Base-by-base conservation (phyloP, 495 filamentous ascomycete species). In the Talaromyces proteolyticus region DNA sequence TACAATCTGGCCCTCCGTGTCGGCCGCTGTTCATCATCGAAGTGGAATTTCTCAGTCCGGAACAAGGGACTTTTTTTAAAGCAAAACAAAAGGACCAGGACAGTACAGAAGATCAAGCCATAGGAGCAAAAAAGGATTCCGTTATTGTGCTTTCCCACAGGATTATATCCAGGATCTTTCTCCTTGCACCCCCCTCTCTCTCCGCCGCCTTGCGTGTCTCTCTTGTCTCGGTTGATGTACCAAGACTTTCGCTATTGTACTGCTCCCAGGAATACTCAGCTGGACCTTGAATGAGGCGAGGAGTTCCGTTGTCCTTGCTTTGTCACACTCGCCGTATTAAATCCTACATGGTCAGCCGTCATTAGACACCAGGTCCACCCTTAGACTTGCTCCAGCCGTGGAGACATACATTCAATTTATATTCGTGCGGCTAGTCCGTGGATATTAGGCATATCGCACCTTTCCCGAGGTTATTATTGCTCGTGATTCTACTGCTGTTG, bases 141-240 rank as follows among this genome's bases (percentile, higher is more conserved):
- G 48, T 43, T 16, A 20, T 34, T 47, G 42, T 50, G 19, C 42
- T 42, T 39, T 52, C 36, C 52, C 43, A 49, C 55, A 44, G 52
- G 38, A 45, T 51, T 55, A 57, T 54, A 46, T 47, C 44, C 55
- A 53, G 50, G 44, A 47, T 47, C 53, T 54, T 49, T 51, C 63
- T 50, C 51, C 55, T 42, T 52, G 49, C 60, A 57, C 36, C 54
- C 57, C 51, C 52, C 51, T 56, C 57, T 58, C 61, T 54, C 47
- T 57, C 48, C 58, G 57, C 29, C 40, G 41, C 41, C 29, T 50
- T 38, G 47, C 42, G 48, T 54, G 45, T 50, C 21, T 43, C 41
- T 47, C 38, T 51, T 42, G 52, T 49, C 39, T 46, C 50, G 22
- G 50, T 34, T 50, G 55, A 49, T 41, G 44, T 51, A 36, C 25